Evolutionary conservation across 2,329 filamentous ascomycete species (phyloP).

Genomic region (Botryotinia convoluta): DNA sequence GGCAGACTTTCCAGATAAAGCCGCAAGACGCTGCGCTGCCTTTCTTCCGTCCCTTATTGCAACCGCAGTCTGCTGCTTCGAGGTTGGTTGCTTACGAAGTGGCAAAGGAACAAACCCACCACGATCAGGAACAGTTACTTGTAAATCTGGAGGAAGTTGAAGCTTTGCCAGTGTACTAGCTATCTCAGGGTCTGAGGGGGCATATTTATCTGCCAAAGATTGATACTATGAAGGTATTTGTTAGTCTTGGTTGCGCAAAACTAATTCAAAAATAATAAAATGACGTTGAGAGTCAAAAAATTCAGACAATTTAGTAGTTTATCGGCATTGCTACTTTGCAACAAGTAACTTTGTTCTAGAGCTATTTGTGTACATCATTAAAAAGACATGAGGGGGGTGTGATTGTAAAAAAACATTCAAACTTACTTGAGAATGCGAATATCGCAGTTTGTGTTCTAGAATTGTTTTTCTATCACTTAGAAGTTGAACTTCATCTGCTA

Average conservation of each 20-base stretch:
- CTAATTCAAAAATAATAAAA: slow-evolving; percentile 19
- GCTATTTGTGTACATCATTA: slow-evolving; percentile 60
- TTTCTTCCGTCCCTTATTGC: slow-evolving; percentile 63
- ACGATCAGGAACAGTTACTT: slow-evolving; percentile 31
- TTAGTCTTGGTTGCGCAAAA: slow-evolving; percentile 31
- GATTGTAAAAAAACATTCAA: slow-evolving; percentile 18
- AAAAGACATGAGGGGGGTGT: slow-evolving; percentile 9
- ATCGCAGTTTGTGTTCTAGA: slow-evolving; percentile 64
- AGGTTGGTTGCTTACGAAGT: slow-evolving; percentile 32
- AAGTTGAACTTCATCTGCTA: slow-evolving; percentile 63
- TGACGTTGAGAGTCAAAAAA: slow-evolving; percentile 37
- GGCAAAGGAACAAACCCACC: slow-evolving; percentile 37
- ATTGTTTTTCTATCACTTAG: slow-evolving; percentile 63
- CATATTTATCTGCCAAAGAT: slow-evolving; percentile 65
- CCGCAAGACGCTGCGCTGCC: slow-evolving; percentile 53
- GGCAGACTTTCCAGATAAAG: slow-evolving; percentile 43
- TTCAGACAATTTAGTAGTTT: slow-evolving; percentile 54
- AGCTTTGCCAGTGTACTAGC: slow-evolving; percentile 64
- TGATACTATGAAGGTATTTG: slow-evolving; percentile 52
- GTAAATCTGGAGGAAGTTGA: slow-evolving; percentile 55
- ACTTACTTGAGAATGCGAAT: slow-evolving; percentile 64
- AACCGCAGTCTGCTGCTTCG: slow-evolving; percentile 58
- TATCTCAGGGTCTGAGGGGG: slow-evolving; percentile 59
- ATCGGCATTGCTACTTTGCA: slow-evolving; percentile 57
- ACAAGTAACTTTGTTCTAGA: slow-evolving; percentile 70